A percentile compares a stretch with the other conserved stretches of the same genome.
phyloP scores from a whole-genome alignment of 2,329 filamentous ascomycete species.

The Zopfia rhizophila region DNA sequence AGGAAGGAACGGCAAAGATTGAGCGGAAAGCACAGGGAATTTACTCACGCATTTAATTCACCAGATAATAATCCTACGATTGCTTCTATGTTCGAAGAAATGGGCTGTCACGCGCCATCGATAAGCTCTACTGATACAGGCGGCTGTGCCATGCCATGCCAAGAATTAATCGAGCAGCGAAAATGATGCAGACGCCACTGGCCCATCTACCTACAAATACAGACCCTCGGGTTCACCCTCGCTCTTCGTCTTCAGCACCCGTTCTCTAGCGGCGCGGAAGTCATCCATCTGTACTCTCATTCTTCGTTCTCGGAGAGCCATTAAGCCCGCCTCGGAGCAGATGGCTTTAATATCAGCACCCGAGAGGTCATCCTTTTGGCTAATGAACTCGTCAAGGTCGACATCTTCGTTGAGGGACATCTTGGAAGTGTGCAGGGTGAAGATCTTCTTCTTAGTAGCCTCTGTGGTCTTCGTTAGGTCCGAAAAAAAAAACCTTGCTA shows the following conservation, averaged over 20 bases:
- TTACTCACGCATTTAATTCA: conserved; percentile 6
- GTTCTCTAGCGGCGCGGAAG: conserved; percentile 90
- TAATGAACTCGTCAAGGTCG: conserved; percentile 98
- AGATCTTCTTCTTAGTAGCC: conserved; percentile 98
- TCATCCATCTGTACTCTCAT: conserved; percentile 99
- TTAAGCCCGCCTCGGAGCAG: conserved; percentile 93
- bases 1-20: no score
- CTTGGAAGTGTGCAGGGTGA: conserved; percentile 96
- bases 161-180: conserved; percentile 12
- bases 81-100: no score
- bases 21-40: neutral
- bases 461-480: conserved; percentile 73
- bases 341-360: conserved; percentile 99
- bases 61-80: conserved; percentile 20
- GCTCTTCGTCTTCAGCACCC: conserved; percentile 97
- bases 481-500: no score
- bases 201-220: conserved; percentile 80
- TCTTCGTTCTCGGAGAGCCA: conserved; percentile 91
- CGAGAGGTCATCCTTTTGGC: conserved; percentile 95
- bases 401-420: conserved; percentile 97
- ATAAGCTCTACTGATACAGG: conserved; percentile 30
- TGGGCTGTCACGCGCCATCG: conserved; percentile 25
- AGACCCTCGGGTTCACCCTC: conserved; percentile 98
- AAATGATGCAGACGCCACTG: conserved; percentile 8
- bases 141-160: conserved; percentile 9